phyloP scores from a whole-genome alignment of 257 asterid species.

The Nicotiana paniculata region DNA sequence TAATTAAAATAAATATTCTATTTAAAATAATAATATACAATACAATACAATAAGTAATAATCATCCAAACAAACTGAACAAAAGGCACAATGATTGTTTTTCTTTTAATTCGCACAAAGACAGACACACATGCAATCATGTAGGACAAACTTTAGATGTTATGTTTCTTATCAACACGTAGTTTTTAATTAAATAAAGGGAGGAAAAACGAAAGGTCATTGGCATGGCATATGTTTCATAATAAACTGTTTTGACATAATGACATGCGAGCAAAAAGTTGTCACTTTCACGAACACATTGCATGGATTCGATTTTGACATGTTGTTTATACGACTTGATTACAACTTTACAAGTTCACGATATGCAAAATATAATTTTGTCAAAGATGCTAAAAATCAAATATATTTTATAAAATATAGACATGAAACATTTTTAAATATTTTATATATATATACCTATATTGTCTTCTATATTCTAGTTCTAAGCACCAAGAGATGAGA shows the following conservation, averaged over 20 bases:
- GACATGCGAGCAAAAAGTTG: not conserved
- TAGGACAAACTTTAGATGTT: not conserved
- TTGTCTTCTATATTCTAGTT: too few relatives aligned
- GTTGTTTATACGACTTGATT: not conserved
- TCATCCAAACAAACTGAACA: not conserved
- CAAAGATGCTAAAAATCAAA: not conserved
- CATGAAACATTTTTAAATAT: too few relatives aligned
- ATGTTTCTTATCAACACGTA: not conserved
- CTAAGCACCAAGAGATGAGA: too few relatives aligned
- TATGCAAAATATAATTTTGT: too few relatives aligned
- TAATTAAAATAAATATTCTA: too few relatives aligned
- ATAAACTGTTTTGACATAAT: not conserved
- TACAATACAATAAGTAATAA: too few relatives aligned
- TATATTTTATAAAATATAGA: not conserved
- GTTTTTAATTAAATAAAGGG: not conserved
- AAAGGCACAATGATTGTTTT: not conserved
- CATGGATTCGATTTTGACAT: not conserved
- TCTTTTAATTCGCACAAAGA: not conserved
- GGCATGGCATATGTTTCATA: conserved; percentile 21
- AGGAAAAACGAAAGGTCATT: not conserved
- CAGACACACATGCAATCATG: not conserved
- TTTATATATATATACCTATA: too few relatives aligned
- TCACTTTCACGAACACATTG: not conserved
- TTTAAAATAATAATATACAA: too few relatives aligned
- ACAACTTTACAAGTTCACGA: not conserved